Evolutionary conservation across 805 yeast genomes (phyloP).

Genomic region (Ogataea pini): DNA sequence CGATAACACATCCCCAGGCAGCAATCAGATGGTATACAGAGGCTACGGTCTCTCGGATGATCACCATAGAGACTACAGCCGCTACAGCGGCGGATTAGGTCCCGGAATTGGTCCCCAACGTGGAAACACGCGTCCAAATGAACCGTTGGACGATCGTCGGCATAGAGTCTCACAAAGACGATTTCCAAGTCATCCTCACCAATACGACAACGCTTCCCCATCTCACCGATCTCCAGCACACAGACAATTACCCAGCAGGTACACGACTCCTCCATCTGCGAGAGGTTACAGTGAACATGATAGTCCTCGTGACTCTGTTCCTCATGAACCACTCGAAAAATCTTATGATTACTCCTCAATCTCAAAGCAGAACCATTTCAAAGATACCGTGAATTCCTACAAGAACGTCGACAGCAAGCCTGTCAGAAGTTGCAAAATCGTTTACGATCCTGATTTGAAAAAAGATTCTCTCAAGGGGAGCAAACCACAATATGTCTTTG

Average conservation of each 20-base stretch:
- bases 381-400: slow-evolving; percentile 6
- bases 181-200: too few relatives aligned
- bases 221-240: background rate
- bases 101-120: background rate
- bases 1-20: background rate
- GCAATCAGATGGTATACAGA: slow-evolving; percentile 4
- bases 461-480: slow-evolving; percentile 36
- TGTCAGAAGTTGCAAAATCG: slow-evolving; percentile 35
- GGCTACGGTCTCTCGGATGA: slow-evolving; percentile 1
- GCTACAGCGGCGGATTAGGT: background rate
- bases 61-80: background rate
- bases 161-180: background rate
- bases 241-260: background rate
- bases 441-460: slow-evolving; percentile 53
- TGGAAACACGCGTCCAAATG: background rate
- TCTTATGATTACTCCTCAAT: slow-evolving; percentile 21
- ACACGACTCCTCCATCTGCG: background rate
- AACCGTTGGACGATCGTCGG: background rate
- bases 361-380: slow-evolving; percentile 24
- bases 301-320: background rate
- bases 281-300: slow-evolving; percentile 6
- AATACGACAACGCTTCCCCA: background rate
- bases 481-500: slow-evolving; percentile 38
- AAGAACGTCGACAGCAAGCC: background rate
- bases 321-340: slow-evolving; percentile 6